Evolutionary conservation across 1,139 yeast species (phyloP).

Genomic region (Meyerozyma athensensis): DNA sequence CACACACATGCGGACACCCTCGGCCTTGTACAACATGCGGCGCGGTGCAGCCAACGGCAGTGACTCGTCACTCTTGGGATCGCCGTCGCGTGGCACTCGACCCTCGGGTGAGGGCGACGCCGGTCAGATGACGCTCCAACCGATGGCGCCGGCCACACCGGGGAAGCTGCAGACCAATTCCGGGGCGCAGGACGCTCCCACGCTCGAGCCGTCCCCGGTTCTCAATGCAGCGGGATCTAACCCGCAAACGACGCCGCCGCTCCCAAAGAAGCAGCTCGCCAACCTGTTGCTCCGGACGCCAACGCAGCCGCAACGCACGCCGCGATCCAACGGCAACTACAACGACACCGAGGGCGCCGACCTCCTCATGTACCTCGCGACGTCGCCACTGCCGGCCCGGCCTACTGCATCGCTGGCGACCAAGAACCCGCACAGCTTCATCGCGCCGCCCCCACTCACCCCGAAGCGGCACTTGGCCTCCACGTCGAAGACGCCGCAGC

Average conservation of each 20-base stretch:
- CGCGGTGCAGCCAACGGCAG: conserved; percentile 1
- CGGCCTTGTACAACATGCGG: conserved; percentile 20
- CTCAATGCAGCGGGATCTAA: conserved; percentile 14
- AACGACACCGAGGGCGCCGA: conserved; percentile 79
- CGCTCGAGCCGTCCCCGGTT: conserved; percentile 37
- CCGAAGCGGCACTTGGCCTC: conserved; percentile 37
- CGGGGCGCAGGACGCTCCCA: conserved; percentile 8
- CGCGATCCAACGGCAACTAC: conserved; percentile 16
- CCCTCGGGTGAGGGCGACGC: conserved; percentile 13
- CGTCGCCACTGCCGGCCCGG: conserved; percentile 76
- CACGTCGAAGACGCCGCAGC: conserved; percentile 37
- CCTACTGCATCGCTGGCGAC: conserved; percentile 15
- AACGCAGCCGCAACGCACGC: conserved; percentile 19
- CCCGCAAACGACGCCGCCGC: conserved; percentile 32
- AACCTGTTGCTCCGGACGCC: conserved; percentile 33
- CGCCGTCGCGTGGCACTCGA: conserved; percentile 8
- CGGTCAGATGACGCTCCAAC: conserved; percentile 37
- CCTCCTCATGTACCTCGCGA: conserved; percentile 72
- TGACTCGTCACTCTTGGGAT: conserved; percentile 8
- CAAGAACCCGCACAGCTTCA: conserved; percentile 17
- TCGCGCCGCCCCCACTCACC: conserved; percentile 44
- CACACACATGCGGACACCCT: conserved; percentile 37
- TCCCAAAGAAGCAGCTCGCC: conserved; percentile 18
- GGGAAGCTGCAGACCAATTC: conserved; percentile 11
- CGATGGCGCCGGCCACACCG: conserved; percentile 30